Percentiles rank a stretch among this genome's conserved stretches.
These are phyloP conservation scores for Chaetomium fimeti DNA, from an alignment of 495 filamentous ascomycete genomes.

Conservation along the genomic window DNA sequence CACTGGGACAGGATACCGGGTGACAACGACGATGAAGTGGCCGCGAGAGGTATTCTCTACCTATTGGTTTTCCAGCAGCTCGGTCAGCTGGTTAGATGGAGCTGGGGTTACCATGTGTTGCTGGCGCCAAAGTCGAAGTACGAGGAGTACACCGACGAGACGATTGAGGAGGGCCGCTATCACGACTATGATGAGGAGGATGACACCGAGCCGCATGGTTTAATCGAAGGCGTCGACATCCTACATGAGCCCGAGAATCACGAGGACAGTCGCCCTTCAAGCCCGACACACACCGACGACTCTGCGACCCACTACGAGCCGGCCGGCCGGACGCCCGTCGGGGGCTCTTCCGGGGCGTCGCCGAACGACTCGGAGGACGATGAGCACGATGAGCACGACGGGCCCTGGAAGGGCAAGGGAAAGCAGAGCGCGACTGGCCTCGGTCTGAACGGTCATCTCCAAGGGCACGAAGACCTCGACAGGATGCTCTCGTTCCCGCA, in stretches of 20 bases:
- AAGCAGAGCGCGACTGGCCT: slow-evolving; percentile 23
- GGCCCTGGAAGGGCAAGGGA: slow-evolving; percentile 25
- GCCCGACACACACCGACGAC: slow-evolving; percentile 39
- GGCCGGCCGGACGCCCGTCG: slow-evolving; percentile 49
- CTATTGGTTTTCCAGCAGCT: slow-evolving; percentile 97
- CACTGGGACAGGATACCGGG: slow-evolving; percentile 89
- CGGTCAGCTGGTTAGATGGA: slow-evolving; percentile 93
- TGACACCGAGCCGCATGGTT: slow-evolving; percentile 30
- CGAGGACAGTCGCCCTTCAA: slow-evolving; percentile 16
- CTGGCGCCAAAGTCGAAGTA: slow-evolving; percentile 76
- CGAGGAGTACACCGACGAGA: slow-evolving; percentile 55
- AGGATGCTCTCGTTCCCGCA: slow-evolving; percentile 48
- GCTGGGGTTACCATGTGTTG: slow-evolving; percentile 93
- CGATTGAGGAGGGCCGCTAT: slow-evolving; percentile 69
- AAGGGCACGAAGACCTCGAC: slow-evolving; percentile 29
- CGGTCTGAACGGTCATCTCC: slow-evolving; percentile 13
- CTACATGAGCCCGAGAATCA: slow-evolving; percentile 31
- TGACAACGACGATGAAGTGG: slow-evolving; percentile 94
- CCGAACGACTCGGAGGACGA: slow-evolving; percentile 48
- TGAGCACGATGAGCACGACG: slow-evolving; percentile 23
- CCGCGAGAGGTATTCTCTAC: slow-evolving; percentile 89
- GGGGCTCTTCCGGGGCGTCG: slow-evolving; percentile 41
- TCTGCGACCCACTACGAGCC: slow-evolving; percentile 43
- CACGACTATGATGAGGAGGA: slow-evolving; percentile 54
- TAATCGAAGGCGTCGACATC: slow-evolving; percentile 34